Evolutionary conservation across 768 basidiomycete genomes (phyloP).

Genomic region (Calocera cornea): DNA sequence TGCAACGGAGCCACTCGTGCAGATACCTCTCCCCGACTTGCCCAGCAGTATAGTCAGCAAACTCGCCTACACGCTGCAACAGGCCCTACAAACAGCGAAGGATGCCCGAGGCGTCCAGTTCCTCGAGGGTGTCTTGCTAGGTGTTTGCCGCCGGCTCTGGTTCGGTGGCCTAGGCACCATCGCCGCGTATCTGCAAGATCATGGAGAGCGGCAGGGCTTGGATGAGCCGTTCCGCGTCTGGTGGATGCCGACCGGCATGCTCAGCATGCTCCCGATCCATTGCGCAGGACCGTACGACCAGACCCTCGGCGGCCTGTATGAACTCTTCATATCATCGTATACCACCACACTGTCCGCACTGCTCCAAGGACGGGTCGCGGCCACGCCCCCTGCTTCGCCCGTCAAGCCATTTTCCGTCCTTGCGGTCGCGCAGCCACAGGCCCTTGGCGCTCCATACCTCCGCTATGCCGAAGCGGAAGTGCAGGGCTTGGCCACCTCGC

Average conservation of each 20-base stretch:
- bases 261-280: background rate
- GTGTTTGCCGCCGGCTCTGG: slow-evolving; percentile 18
- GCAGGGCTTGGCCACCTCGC: too few species aligned
- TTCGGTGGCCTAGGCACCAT: background rate
- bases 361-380: background rate
- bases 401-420: background rate
- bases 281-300: background rate
- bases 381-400: background rate
- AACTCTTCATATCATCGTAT: background rate
- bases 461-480: too few species aligned
- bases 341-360: background rate
- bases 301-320: background rate
- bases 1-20: slow-evolving; percentile 13
- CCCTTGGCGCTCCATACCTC: background rate
- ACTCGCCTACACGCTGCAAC: background rate
- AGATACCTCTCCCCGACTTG: slow-evolving; percentile 21
- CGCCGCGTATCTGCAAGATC: too few species aligned
- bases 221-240: too few species aligned
- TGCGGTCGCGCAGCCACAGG: background rate
- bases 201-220: too few species aligned
- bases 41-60: slow-evolving; percentile 12
- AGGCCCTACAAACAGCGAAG: slow-evolving; percentile 8
- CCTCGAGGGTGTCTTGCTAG: slow-evolving; percentile 17
- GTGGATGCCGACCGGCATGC: background rate
- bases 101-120: slow-evolving; percentile 8